phyloP scores from a whole-genome alignment of 2,329 filamentous ascomycete genomes.

The Pseudopyrenochaeta lycopersici region DNA sequence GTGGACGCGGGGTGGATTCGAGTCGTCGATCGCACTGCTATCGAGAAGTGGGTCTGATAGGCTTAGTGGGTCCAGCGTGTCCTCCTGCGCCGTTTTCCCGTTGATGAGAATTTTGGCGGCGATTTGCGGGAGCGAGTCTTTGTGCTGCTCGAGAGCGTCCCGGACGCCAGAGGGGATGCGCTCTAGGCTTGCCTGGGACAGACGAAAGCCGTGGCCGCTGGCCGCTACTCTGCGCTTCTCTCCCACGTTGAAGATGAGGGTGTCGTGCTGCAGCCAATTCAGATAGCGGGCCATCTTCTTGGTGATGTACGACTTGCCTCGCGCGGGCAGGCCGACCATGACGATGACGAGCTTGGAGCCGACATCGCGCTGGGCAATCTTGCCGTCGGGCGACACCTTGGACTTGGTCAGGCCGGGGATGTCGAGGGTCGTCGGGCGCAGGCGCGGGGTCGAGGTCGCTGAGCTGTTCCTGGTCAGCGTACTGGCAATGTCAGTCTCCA shows the following conservation, averaged over 20 bases:
- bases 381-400: slow-evolving; percentile 92
- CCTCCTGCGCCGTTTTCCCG: slow-evolving; percentile 57
- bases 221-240: slow-evolving; percentile 85
- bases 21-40: slow-evolving; percentile 37
- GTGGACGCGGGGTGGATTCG: slow-evolving; percentile 36
- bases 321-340: slow-evolving; percentile 95
- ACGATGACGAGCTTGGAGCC: slow-evolving; percentile 96
- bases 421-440: slow-evolving; percentile 93
- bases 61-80: slow-evolving; percentile 42
- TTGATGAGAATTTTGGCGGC: slow-evolving; percentile 68
- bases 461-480: slow-evolving; percentile 77
- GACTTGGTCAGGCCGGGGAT: slow-evolving; percentile 97
- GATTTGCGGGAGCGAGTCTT: slow-evolving; percentile 47
- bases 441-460: slow-evolving; percentile 77
- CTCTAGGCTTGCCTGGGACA: slow-evolving; percentile 44
- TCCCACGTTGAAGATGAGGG: slow-evolving; percentile 96
- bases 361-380: slow-evolving; percentile 92
- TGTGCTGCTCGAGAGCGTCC: slow-evolving; percentile 35
- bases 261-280: slow-evolving; percentile 97
- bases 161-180: slow-evolving; percentile 33
- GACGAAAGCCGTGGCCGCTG: slow-evolving; percentile 60
- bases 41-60: slow-evolving; percentile 38
- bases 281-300: slow-evolving; percentile 97
- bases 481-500: slow-evolving; percentile 54
- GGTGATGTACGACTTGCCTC: slow-evolving; percentile 98